phyloP scores from a whole-genome alignment of 176 grass and related monocot genomes.

The Cenchrus americanus region DNA sequence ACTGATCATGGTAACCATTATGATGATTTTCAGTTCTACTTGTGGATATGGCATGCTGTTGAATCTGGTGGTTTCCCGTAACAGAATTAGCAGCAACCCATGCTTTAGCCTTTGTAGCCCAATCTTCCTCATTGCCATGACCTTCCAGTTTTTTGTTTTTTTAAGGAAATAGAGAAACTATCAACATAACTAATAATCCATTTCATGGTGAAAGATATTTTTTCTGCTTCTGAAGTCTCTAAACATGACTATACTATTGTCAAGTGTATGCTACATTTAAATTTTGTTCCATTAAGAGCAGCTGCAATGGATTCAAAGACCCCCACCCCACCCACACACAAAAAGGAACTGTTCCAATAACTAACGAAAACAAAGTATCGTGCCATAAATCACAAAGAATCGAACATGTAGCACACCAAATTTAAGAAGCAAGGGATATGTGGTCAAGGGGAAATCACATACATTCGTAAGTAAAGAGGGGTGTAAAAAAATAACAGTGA shows the following conservation, averaged over 20 bases:
- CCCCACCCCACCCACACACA: not conserved
- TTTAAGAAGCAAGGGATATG: conserved; percentile 6
- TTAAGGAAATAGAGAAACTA: conserved; percentile 40
- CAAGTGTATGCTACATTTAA: not conserved
- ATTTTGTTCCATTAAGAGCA: not conserved
- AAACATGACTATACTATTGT: conserved; percentile 16
- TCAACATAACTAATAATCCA: conserved; percentile 26
- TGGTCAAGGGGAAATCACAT: not conserved
- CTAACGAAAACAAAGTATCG: conserved; percentile 17
- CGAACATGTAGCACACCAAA: not conserved
- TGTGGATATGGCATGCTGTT: conserved; percentile 46
- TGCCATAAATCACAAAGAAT: not conserved
- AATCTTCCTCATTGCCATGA: conserved; percentile 73
- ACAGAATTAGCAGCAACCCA: conserved; percentile 80
- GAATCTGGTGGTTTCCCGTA: conserved; percentile 55
- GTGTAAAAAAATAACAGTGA: conserved; percentile 17
- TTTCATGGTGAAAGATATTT: not conserved
- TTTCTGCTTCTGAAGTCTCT: conserved; percentile 19
- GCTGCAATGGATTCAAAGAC: not conserved
- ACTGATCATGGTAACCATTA: conserved; percentile 57
- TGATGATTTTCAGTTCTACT: conserved; percentile 60
- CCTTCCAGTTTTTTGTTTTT: conserved; percentile 41
- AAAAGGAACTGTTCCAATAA: not conserved
- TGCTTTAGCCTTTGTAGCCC: conserved; percentile 84
- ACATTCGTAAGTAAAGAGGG: not conserved